phyloP scores from a whole-genome alignment of 179 eudicot genomes.

The Monotropa hypopitys region DNA sequence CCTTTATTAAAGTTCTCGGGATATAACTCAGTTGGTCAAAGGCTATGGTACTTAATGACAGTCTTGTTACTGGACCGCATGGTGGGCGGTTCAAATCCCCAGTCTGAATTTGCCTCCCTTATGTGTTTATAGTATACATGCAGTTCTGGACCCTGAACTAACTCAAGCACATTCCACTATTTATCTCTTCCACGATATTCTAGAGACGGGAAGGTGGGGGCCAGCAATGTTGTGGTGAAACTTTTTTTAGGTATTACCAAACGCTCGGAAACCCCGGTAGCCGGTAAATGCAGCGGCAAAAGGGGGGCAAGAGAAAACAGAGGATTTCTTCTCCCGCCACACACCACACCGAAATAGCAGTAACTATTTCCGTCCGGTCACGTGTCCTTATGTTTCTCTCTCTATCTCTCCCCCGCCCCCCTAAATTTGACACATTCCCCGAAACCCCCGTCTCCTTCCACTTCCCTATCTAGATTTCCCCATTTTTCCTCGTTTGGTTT shows the following conservation, averaged over 20 bases:
- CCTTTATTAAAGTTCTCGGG: too few relatives aligned
- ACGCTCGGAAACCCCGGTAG: background rate
- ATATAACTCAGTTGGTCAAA: too few relatives aligned
- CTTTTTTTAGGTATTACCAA: background rate
- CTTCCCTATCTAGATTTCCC: background rate
- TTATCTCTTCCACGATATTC: too few relatives aligned
- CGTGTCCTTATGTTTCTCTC: slow-evolving; percentile 9
- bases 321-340: slow-evolving; percentile 14
- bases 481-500: background rate
- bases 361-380: slow-evolving; percentile 9
- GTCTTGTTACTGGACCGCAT: too few relatives aligned
- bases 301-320: background rate
- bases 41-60: too few relatives aligned
- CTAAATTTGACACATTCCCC: background rate
- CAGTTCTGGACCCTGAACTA: too few relatives aligned
- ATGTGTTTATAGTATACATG: too few relatives aligned
- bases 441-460: background rate
- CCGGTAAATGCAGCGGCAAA: slow-evolving; percentile 4
- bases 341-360: slow-evolving; percentile 7
- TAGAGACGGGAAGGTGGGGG: too few relatives aligned
- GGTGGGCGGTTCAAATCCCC: too few relatives aligned
- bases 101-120: too few relatives aligned
- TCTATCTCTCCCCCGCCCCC: background rate
- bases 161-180: too few relatives aligned
- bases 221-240: too few relatives aligned